Evolutionary conservation across 179 eudicot species (phyloP), one percentile per base, ranked within the genome.

Genomic region (Pouteria campechiana): DNA sequence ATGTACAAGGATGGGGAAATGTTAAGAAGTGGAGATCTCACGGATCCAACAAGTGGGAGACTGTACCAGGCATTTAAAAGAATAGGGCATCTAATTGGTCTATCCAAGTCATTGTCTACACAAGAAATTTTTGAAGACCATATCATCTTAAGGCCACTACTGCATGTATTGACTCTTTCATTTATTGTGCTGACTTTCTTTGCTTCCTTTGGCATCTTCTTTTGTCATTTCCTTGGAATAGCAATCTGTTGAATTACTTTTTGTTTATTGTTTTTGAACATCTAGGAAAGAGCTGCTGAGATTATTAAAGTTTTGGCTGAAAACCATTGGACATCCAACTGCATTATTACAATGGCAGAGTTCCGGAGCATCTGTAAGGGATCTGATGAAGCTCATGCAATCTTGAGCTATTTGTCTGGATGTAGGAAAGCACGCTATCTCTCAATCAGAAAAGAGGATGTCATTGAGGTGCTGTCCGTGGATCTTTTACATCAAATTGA

Each of bases 261-360:
- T 32, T 33, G 19, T 54, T 54, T 54, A 7, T 22, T 5, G 3
- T 29, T 50, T 36, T 34, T 43, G 40, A 11, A 3, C 53, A 33
- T 38, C 22, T 45, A 83, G 93, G 81, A 63, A 35, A 70, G 74
- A 64, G 66, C 78, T 48, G 58, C 51, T 36, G 57, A 73, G 51
- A 73, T 67, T 40, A 52, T 81, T 44, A 55, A 64, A 35, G 31
- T 40, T 17, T 62, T 85, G 29, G 62, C 78, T 5, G 83, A 81
- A 48, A 76, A 57, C 48, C 71, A 81, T 32, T 85, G 97, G 97
- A 85, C 81, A 37, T 52, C 81, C 55, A 63, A 89, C 11, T 81
- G 90, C 50, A 71, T 90, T 37, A 52, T 85, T 28, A 90, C 93
- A 25, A 63, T 76, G 79, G 68, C 22, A 13, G 76, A 68, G 48